phyloP scores from a whole-genome alignment of 805 yeast species.

The Babjeviella inositovora region DNA sequence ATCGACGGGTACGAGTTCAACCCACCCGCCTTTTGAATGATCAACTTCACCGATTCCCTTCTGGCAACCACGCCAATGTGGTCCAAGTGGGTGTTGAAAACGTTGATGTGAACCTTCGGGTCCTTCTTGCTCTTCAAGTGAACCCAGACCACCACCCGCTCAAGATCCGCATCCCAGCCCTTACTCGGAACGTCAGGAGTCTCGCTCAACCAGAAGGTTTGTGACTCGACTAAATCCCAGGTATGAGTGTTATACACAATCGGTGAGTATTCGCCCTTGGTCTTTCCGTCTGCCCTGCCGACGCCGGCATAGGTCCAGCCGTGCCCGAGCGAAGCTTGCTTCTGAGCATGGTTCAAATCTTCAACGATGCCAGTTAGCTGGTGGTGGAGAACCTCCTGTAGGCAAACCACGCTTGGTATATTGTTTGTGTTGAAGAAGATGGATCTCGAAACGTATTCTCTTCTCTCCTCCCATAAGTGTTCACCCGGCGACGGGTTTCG shows the following conservation, averaged over 20 bases:
- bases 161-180: conserved; percentile 31
- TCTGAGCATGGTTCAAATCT: conserved; percentile 10
- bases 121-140: conserved; percentile 9
- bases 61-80: conserved; percentile 20
- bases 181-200: conserved; percentile 11
- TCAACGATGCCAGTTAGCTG: conserved; percentile 15
- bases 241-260: conserved; percentile 8
- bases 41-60: conserved; percentile 14
- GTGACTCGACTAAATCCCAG: conserved; percentile 9
- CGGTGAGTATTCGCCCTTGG: conserved; percentile 13
- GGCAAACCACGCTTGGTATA: conserved; percentile 21
- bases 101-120: conserved; percentile 6
- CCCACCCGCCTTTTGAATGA: conserved; percentile 14
- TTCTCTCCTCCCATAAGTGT: conserved; percentile 25
- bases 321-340: no score
- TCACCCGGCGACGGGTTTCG: conserved; percentile 17
- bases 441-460: conserved; percentile 16
- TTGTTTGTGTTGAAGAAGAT: conserved; percentile 19
- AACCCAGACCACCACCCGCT: conserved; percentile 19
- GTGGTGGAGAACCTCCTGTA: conserved; percentile 19
- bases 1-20: conserved; percentile 16
- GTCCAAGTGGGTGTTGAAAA: conserved; percentile 24
- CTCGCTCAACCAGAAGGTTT: conserved; percentile 11
- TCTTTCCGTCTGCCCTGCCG: conserved; percentile 13
- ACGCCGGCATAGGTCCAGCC: conserved; percentile 13